Evolutionary conservation across 2,329 filamentous ascomycete genomes (phyloP), one percentile per base, ranked within the genome.

Genomic region (Diaporthe sp.): DNA sequence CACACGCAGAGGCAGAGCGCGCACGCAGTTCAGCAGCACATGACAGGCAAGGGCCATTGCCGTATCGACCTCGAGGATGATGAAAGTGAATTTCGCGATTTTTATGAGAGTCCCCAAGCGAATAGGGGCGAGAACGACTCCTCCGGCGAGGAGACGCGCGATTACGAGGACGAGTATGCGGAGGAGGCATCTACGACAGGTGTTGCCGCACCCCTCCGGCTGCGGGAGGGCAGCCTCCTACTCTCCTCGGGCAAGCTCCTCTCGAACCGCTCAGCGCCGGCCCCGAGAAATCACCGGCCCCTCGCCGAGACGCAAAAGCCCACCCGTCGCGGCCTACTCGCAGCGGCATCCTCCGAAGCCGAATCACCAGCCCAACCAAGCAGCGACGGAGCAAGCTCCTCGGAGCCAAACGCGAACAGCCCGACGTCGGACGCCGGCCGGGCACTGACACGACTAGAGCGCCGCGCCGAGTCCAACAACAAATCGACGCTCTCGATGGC

Each of bases 11-110:
- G 85, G 42, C 78, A 78, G 2, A 86, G 82, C 0, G 80, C 80
- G 0, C 80, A 85, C 55, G 88, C 83, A 0, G 84, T 85, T 1
- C 85, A 86, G 75, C 85, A 87, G 54, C 88, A 88, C 61, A 88
- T 88, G 86, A 76, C 80, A 1, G 82, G 78, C 4, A 87, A 86
- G 64, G 84, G 84, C 0, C 86, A 88, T 69, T 88, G 86, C 75
- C 81, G 79, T 38, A 78, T 87, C 40, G 80, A 86, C 19, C 75
- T 84, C 3, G 72, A 78, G 0, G 78, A 78, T 4, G 76, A 81
- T 7, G 80, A 77, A 15, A 78, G 80, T 2, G 83, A 85, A 45
- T 81, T 81, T 2, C 77, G 77, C 33, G 83, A 86, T 17, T 86
- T 86, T 66, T 86, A 84, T 60, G 72, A 73, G 52, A 17, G 13